Evolutionary conservation across 495 filamentous ascomycete species (phyloP), one percentile per base, ranked within the genome.

Genomic region (Schizothecium vesticola): DNA sequence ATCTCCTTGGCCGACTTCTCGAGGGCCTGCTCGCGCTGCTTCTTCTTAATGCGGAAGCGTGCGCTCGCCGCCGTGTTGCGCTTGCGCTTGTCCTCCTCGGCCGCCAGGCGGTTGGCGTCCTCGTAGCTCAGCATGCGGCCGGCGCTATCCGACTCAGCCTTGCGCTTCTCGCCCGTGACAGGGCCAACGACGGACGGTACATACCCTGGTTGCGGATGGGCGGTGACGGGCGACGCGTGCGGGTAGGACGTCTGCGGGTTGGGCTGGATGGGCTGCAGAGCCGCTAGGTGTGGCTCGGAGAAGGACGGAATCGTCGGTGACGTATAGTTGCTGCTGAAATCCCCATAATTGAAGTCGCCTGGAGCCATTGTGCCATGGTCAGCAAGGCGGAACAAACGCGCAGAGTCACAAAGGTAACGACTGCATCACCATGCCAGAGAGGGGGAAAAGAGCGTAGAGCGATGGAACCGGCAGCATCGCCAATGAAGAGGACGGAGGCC

Each of bases 31-130:
- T 99, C 95, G 64, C 95, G 91, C 80, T 96, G 92, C 87, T 99
- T 99, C 92, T 99, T 99, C 87, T 99, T 99, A 74, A 96, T 88
- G 66, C 95, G 91, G 87, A 99, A 99, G 64, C 95, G 91, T 23
- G 95, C 95, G 61, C 87, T 91, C 56, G 95, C 95, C 43, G 95
- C 95, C 1, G 95, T 99, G 80, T 99, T 99, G 69, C 95, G 91
- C 59, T 94, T 89, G 12, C 95, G 92, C 78, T 97, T 97, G 79
- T 99, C 95, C 82, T 99, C 95, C 80, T 99, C 95, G 31, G 95
- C 94, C 19, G 92, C 93, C 16, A 88, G 72, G 36, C 92, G 86
- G 36, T 93, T 85, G 69, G 87, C 80, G 73, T 92, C 90, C 76
- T 92, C 90, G 68, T 88, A 83, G 71, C 78, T 83, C 3, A 82